These are phyloP conservation scores for Lactarius indigo DNA, from an alignment of 768 basidiomycete species.

Conservation along the genomic window DNA sequence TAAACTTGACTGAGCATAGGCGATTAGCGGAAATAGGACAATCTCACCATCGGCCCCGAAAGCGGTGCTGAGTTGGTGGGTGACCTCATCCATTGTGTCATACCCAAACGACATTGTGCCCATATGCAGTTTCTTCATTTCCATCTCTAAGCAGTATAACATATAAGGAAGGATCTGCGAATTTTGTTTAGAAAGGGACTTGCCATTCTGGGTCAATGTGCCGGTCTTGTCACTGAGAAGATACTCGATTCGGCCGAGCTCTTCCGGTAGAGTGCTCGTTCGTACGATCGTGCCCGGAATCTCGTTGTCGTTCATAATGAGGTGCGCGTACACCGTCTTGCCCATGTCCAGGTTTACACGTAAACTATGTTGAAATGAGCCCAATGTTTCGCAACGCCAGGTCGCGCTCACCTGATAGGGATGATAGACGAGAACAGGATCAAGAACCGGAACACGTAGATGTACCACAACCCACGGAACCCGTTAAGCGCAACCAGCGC, in stretches of 20 bases:
- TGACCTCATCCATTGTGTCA: constrained; percentile 99
- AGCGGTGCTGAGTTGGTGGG: constrained; percentile 83
- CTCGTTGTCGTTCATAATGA: constrained; percentile 90
- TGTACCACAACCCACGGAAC: constrained; percentile 92
- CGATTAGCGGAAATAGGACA: constrained; percentile 16
- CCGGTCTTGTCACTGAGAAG: constrained; percentile 97
- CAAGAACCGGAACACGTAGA: constrained; percentile 94
- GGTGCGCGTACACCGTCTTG: constrained; percentile 94
- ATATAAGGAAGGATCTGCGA: not conserved
- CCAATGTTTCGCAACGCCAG: not conserved
- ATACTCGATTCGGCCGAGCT: constrained; percentile 93
- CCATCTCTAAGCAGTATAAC: constrained; percentile 71
- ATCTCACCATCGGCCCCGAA: constrained; percentile 67
- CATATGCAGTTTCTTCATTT: constrained; percentile 98
- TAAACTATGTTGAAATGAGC: constrained; percentile 48
- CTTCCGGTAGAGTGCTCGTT: constrained; percentile 96
- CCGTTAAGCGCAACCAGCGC: constrained; percentile 94
- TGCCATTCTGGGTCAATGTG: constrained; percentile 95
- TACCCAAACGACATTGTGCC: constrained; percentile 96
- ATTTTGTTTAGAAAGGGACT: constrained; percentile 24
- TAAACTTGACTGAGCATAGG: not conserved
- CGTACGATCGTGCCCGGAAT: constrained; percentile 95
- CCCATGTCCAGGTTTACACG: constrained; percentile 99
- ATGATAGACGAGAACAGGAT: constrained; percentile 99
- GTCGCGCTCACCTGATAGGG: constrained; percentile 79